Conservation (phyloP, 495 filamentous ascomycete species). For the Copromyces sp. region DNA sequence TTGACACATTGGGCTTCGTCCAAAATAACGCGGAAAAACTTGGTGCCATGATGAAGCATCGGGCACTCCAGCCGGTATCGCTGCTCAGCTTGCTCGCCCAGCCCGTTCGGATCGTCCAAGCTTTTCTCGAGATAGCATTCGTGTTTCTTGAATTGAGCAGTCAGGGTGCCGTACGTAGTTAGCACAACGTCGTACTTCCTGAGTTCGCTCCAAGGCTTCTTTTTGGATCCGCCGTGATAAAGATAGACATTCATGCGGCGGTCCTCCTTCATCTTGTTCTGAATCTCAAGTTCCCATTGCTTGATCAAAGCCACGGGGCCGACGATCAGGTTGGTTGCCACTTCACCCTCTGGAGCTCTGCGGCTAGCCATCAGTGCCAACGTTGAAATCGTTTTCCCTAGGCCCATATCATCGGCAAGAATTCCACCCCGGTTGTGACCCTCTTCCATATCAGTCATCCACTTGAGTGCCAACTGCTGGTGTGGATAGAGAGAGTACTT, state of each 20-base stretch:
- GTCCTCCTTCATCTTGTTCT: slow-evolving; percentile 50
- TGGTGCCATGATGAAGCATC: slow-evolving; percentile 52
- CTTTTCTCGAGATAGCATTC: slow-evolving; percentile 10
- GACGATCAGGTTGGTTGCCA: slow-evolving; percentile 69
- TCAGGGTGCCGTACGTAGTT: slow-evolving; percentile 80
- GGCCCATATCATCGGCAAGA: slow-evolving; percentile 87
- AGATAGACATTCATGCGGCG: slow-evolving; percentile 57
- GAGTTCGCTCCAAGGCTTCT: slow-evolving; percentile 50
- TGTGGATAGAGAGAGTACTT: slow-evolving; percentile 66
- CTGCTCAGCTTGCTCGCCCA: slow-evolving; percentile 19
- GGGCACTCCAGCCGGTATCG: slow-evolving; percentile 30
- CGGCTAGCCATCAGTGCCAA: slow-evolving; percentile 74
- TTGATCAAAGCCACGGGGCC: slow-evolving; percentile 77
- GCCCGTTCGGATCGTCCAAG: not conserved
- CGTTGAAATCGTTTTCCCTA: slow-evolving; percentile 90
- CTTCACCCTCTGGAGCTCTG: slow-evolving; percentile 44
- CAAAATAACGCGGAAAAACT: slow-evolving; percentile 79
- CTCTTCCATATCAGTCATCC: slow-evolving; percentile 77
- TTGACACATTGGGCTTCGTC: slow-evolving; percentile 96
- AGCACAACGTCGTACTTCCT: slow-evolving; percentile 71
- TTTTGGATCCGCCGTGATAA: slow-evolving; percentile 41
- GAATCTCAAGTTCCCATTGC: slow-evolving; percentile 85
- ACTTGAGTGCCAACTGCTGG: slow-evolving; percentile 72
- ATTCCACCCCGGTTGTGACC: slow-evolving; percentile 72
- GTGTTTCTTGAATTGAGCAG: slow-evolving; percentile 52